A percentile compares a stretch with the other conserved stretches of the same genome.
Evolutionary conservation across 2,329 filamentous ascomycete species (phyloP).

Genomic region (Monilinia polystroma): DNA sequence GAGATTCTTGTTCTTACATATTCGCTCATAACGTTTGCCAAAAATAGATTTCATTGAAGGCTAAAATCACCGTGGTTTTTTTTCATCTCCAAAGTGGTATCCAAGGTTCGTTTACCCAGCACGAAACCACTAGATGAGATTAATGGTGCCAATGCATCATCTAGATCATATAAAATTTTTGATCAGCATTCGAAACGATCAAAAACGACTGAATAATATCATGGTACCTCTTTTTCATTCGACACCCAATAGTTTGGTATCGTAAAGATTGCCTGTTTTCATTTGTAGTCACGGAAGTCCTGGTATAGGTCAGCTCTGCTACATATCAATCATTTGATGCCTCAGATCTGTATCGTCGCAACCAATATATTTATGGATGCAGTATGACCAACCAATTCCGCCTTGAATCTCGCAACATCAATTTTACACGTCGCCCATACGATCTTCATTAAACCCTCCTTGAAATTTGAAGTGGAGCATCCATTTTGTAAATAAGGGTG

Average conservation of each 20-base stretch:
- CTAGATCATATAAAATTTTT: background rate
- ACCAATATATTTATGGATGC: slow-evolving; percentile 37
- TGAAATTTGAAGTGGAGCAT: slow-evolving; percentile 25
- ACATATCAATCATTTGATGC: background rate
- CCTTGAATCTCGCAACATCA: slow-evolving; percentile 36
- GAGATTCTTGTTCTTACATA: slow-evolving; percentile 31
- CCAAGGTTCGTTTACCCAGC: background rate
- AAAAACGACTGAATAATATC: background rate
- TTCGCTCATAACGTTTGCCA: background rate
- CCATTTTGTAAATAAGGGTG: slow-evolving; percentile 30
- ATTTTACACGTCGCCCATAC: slow-evolving; percentile 37
- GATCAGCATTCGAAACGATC: too few relatives aligned
- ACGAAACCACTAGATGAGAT: background rate
- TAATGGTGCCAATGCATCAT: background rate
- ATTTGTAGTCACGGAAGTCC: slow-evolving; percentile 15
- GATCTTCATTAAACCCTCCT: slow-evolving; percentile 33
- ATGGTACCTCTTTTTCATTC: background rate
- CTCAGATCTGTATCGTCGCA: slow-evolving; percentile 30
- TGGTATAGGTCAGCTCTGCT: background rate
- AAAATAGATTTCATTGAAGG: too few relatives aligned
- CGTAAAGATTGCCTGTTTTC: slow-evolving; percentile 9
- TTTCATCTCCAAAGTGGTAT: background rate
- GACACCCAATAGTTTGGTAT: background rate
- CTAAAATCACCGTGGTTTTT: background rate
- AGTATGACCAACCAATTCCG: slow-evolving; percentile 34